These are phyloP conservation scores for Neurospora sp. DNA, from an alignment of 2,329 filamentous ascomycete genomes.

Conservation along the genomic window DNA sequence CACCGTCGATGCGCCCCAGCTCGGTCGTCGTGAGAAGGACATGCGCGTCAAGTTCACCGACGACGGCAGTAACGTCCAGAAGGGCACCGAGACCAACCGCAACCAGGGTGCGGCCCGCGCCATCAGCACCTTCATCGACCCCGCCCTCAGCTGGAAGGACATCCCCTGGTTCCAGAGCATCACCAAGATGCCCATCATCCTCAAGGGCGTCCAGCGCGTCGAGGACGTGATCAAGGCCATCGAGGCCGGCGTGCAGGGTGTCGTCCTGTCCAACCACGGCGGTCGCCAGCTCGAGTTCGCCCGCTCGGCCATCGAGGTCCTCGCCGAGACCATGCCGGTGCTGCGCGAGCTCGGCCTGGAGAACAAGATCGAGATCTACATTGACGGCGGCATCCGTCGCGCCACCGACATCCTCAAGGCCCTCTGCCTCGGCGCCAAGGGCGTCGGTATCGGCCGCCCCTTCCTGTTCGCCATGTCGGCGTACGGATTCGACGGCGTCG, in stretches of 20 bases:
- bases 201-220: constrained; percentile 94
- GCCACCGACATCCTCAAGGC: constrained; percentile 95
- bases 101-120: constrained; percentile 88
- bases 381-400: constrained; percentile 84
- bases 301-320: constrained; percentile 77
- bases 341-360: constrained; percentile 65
- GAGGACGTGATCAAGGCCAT: constrained; percentile 89
- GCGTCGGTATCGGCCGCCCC: constrained; percentile 87
- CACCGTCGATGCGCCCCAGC: constrained; percentile 92
- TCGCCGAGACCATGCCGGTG: constrained; percentile 88
- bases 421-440: constrained; percentile 80
- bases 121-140: constrained; percentile 96
- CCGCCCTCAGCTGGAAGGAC: constrained; percentile 84
- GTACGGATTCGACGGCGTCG: constrained; percentile 80
- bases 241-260: constrained; percentile 72
- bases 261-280: constrained; percentile 93
- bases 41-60: constrained; percentile 92
- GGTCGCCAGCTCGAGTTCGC: constrained; percentile 90
- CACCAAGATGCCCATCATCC: constrained; percentile 87
- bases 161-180: constrained; percentile 87
- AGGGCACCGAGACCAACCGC: constrained; percentile 65
- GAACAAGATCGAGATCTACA: constrained; percentile 72
- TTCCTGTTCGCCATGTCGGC: constrained; percentile 95
- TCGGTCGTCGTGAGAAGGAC: constrained; percentile 92
- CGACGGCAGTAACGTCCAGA: constrained; percentile 73